Conservation (phyloP, 768 basidiomycete species). For the Dentipellis fragilis region DNA sequence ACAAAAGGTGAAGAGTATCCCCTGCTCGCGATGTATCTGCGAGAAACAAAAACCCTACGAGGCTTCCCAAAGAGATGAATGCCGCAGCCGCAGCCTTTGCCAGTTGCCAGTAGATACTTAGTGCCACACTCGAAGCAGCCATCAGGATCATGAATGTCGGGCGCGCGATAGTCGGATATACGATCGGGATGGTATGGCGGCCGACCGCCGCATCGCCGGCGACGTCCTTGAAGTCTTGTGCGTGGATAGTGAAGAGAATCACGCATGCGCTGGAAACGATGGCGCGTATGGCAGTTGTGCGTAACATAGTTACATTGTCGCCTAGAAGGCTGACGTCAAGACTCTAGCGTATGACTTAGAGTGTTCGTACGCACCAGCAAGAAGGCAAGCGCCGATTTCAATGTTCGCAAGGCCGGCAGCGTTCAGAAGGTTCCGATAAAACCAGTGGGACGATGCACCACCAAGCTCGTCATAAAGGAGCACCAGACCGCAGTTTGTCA, state of each 20-base stretch:
- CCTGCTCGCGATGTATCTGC: too few relatives aligned
- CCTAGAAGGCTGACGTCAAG: conserved; percentile 10
- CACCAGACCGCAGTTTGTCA: conserved; percentile 8
- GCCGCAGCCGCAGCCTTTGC: too few relatives aligned
- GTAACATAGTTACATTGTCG: conserved; percentile 13
- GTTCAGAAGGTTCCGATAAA: conserved; percentile 25
- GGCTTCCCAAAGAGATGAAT: too few relatives aligned
- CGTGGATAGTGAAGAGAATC: conserved; percentile 27
- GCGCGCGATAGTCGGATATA: conserved; percentile 9
- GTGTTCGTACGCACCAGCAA: conserved; percentile 19
- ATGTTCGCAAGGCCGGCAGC: conserved; percentile 26
- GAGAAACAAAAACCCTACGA: too few relatives aligned
- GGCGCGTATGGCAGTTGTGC: conserved; percentile 12
- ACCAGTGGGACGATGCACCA: conserved; percentile 16
- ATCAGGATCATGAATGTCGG: conserved; percentile 13
- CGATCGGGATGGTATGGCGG: conserved; percentile 22
- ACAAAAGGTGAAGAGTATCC: too few relatives aligned
- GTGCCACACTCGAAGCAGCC: too few relatives aligned
- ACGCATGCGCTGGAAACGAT: conserved; percentile 20
- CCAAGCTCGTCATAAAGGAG: conserved; percentile 18
- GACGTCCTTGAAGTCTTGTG: conserved; percentile 25
- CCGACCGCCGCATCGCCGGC: conserved; percentile 22
- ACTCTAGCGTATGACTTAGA: neutral
- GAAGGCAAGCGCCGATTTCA: conserved; percentile 25
- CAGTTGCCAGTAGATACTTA: too few relatives aligned